Base-by-base conservation (phyloP, 768 basidiomycete species). In the Phylloporus arenicola region DNA sequence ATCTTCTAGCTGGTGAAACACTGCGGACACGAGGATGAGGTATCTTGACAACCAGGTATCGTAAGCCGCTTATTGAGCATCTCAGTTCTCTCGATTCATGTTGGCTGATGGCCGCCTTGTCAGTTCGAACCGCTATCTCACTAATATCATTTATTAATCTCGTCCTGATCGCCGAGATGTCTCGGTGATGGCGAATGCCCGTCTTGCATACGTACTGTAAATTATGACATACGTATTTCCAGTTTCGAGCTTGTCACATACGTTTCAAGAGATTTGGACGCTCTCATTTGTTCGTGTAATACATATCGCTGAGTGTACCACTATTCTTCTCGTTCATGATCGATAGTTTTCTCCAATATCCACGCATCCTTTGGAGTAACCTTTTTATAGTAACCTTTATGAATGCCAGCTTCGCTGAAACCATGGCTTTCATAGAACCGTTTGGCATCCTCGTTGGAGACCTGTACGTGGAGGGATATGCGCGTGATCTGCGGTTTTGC, bases 301-400 rank as follows among this genome's bases (percentile, higher is more conserved):
- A 67, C 55, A 66, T 47, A 51, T 55, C 47, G 57, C 51, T 52
- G 56, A 52, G 22, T 47, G 51, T 43, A 56, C 27, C 54, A 53
- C 65, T 64, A 65, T 55, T 50, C 53, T 44, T 57, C 60, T 48
- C 55, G 45, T 39, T n/a, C 45, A 43, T 56, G 64, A 43, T 69
- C 55, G 53, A 84, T 70, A 44, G 62, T 64, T 64, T 78, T 82
- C 70, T 93, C 87, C 45, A 94, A 75, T 52, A 94, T 74, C 92
- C 92, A 94, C 19, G 92, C 92, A 61, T 86, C 86, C 55, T 79
- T 80, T 22, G 92, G 92, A 25, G 69, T 73, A 50, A 94, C 88
- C 67, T 90, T 93, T 70, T 90, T 92, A 80, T 94, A 94, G 70
- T 94, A 94, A 54, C 81, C 76, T 60, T 84, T 72, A 47, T 86